Evolutionary conservation across 768 basidiomycete species (phyloP).

Genomic region (Tephrocybe sp.): DNA sequence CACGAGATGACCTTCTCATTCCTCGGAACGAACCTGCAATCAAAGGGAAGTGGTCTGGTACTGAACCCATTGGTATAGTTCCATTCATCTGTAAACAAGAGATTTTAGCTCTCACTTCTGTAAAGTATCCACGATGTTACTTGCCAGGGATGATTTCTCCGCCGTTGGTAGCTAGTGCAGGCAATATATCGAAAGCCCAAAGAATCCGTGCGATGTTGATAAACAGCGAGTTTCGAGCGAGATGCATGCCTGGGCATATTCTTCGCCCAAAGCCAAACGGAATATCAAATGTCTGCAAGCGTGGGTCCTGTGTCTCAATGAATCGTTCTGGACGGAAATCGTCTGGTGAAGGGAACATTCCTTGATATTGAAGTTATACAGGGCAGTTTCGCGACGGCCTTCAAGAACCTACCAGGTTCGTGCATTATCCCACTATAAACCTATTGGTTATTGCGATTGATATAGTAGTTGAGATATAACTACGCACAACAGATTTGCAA

Average conservation of each 20-base stretch:
- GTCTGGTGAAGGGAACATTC: constrained; percentile 32
- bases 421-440: constrained; percentile 30
- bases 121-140: neutral
- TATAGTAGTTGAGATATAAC: neutral
- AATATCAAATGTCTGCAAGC: constrained; percentile 29
- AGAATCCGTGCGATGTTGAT: constrained; percentile 34
- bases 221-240: constrained; percentile 33
- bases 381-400: no score
- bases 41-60: constrained; percentile 28
- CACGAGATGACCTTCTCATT: constrained; percentile 18
- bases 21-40: constrained; percentile 28
- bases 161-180: constrained; percentile 10
- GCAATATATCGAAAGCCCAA: constrained; percentile 32
- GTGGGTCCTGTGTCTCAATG: constrained; percentile 27
- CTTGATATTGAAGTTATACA: constrained; percentile 1
- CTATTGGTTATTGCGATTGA: neutral
- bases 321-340: constrained; percentile 40
- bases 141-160: constrained; percentile 7
- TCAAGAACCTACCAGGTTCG: constrained; percentile 24
- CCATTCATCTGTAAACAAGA: constrained; percentile 17
- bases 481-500: constrained; percentile 34
- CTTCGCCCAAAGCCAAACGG: constrained; percentile 41
- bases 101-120: neutral
- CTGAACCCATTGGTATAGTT: constrained; percentile 35
- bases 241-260: constrained; percentile 35